Conservation (phyloP, 2,329 filamentous ascomycete species). For the Fragosphaeria purpurea region DNA sequence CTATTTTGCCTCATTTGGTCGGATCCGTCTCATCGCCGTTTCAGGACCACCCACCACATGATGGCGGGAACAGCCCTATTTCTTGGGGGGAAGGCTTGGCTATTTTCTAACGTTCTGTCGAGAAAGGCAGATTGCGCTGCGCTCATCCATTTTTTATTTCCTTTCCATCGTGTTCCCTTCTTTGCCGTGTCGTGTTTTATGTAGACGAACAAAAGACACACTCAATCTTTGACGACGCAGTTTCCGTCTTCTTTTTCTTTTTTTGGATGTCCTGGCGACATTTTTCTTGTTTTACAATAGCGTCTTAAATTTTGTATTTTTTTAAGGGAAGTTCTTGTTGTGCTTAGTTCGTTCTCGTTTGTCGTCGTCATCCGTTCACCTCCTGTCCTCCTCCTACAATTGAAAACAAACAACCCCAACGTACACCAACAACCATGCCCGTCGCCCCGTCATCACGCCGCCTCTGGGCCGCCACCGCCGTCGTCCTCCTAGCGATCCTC, state of each 20-base stretch:
- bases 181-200: too few relatives aligned
- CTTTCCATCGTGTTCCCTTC: background rate
- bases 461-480: constrained; percentile 1
- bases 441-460: background rate
- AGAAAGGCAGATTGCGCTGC: background rate
- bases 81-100: background rate
- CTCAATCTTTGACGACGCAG: too few relatives aligned
- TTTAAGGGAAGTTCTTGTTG: background rate
- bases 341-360: background rate
- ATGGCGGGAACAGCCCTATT: background rate
- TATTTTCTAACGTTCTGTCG: background rate
- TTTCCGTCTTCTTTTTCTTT: background rate
- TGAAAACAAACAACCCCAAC: too few relatives aligned
- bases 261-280: background rate
- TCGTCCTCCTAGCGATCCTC: background rate
- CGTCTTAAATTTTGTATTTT: too few relatives aligned
- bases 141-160: background rate
- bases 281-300: too few relatives aligned
- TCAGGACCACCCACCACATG: background rate
- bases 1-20: background rate
- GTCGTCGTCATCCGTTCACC: too few relatives aligned
- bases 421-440: too few relatives aligned
- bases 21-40: constrained; percentile 6
- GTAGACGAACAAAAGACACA: too few relatives aligned
- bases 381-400: too few relatives aligned